phyloP scores from a whole-genome alignment of 1,284 basidiomycete species.

The Tremellales sp. region DNA sequence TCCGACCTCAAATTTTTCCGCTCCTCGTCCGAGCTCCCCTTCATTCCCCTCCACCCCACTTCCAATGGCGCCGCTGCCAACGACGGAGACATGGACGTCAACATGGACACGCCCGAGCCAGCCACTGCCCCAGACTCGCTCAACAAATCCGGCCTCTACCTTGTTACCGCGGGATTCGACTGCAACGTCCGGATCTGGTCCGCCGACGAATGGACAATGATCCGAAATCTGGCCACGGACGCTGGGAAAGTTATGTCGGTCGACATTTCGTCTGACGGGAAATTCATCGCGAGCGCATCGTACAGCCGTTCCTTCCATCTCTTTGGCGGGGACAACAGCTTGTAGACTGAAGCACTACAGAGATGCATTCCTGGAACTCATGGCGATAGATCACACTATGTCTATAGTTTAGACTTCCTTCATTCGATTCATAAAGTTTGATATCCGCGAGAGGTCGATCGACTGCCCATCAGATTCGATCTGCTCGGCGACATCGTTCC shows the following conservation, averaged over 20 bases:
- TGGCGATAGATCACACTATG: neutral
- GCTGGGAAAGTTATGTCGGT: slow-evolving; percentile 98
- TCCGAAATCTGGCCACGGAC: slow-evolving; percentile 84
- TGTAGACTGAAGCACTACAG: slow-evolving; percentile 11
- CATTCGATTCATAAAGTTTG: slow-evolving; percentile 66
- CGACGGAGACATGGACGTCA: slow-evolving; percentile 40
- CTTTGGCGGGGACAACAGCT: slow-evolving; percentile 62
- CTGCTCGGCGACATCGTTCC: neutral
- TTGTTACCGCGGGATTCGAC: slow-evolving; percentile 92
- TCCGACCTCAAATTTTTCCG: slow-evolving; percentile 94
- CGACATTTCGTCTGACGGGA: slow-evolving; percentile 77
- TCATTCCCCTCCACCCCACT: slow-evolving; percentile 33
- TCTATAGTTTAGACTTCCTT: slow-evolving; percentile 13
- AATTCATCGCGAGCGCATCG: slow-evolving; percentile 80
- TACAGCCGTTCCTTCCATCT: slow-evolving; percentile 92
- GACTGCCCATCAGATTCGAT: slow-evolving; percentile 82
- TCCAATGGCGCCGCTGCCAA: slow-evolving; percentile 7
- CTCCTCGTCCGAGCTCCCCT: slow-evolving; percentile 36
- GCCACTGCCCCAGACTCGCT: slow-evolving; percentile 26
- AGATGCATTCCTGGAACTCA: neutral
- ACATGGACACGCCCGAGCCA: slow-evolving; percentile 33
- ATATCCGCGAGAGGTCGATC: slow-evolving; percentile 78
- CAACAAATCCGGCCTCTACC: slow-evolving; percentile 76
- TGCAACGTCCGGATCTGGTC: slow-evolving; percentile 94
- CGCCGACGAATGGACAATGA: slow-evolving; percentile 94